Base-by-base conservation (phyloP, 192 early-diverging fungal species). In the Backusella sp. region DNA sequence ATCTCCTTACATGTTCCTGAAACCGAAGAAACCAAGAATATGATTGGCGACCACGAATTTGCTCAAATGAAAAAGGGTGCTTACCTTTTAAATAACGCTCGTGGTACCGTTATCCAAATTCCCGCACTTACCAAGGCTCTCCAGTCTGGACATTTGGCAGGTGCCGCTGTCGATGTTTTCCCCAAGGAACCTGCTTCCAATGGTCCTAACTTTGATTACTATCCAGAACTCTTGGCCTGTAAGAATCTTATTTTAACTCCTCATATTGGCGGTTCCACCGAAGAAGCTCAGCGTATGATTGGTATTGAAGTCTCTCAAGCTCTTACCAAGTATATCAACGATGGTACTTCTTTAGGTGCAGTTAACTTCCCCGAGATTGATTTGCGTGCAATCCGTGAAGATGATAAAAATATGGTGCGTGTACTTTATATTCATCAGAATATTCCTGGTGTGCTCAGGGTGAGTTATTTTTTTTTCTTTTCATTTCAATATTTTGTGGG, bases 201-300 rank as follows among this genome's bases (percentile, higher is more conserved):
- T 82, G 97, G 97, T 0, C 87, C 85, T 35, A 83, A 86, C 67
- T 98, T 96, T 79, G 79, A 84, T 59, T 71, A 80, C 6, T 83
- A 83, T 21, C 75, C 78, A 21, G 83, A 86, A n/a, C 41, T 86
- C 9, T 82, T 89, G 65, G 92, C 91, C 42, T 96, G 95, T 84
- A 93, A 95, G 68, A 99, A 99, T 87, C 92, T 96, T 12, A 92
- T 99, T 75, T 85, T 99, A 83, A 96, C 96, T n/a, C 98, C 98
- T 37, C 98, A 99, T 80, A 99, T 99, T 87, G 97, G 96, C 81
- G 98, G 98, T 2, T 98, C 96, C 15, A 99, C 98, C 36, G 98
- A 99, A 79, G 98, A 99, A 80, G 98, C 98, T 14, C 98, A 99
- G 84, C 83, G 88, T 71, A 94, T 95, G 88, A 99, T 99, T 79